Base-by-base conservation (phyloP, 192 early-diverging fungal species). In the Entomortierella lignicola region DNA sequence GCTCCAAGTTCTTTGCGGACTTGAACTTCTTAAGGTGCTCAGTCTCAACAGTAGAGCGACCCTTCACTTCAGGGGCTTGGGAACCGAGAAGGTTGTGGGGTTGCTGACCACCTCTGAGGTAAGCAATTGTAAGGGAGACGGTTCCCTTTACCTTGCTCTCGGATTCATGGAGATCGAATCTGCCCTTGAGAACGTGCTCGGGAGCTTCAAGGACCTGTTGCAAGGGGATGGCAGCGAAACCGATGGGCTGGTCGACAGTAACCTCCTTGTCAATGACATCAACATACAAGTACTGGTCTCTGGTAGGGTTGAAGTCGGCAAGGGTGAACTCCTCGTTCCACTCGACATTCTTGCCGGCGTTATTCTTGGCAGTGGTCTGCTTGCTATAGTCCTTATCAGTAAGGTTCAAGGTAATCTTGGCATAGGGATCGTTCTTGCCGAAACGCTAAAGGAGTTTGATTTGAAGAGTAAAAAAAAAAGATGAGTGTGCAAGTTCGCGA, bases 361-460 rank as follows among this genome's bases (percentile, higher is more conserved):
- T 79, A 68, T 85, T 85, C 54, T 79, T 55, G 30, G 69, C 60
- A 27, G 73, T 63, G 23, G 82, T 83, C 63, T 80, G 83, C 54
- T 74, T 56, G 71, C 57, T 69, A n/a, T 68, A 59, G 32, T 82
- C 53, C 39, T 69, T 71, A 32, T 72, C 58, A 13, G 43, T 21
- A 30, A 53, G 44, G 65, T 80, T 50, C 18, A 85, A 52, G 13
- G 80, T 68, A 54, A 85, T 47, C 34, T 75, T 82, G 30, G 63
- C 54, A 51, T 72, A 85, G 50, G 84, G 82, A 63, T 85, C 82
- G 63, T 85, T 80, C 79, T 82, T 85, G 71, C 82, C 82, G 29
- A 85, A 34, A 50, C 44, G 56, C 54, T 85, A 47, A 25, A 30
- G 29, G 51, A 11, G 5, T 20, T 20, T 47, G 5, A 37, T 37